These are phyloP conservation scores for Rhododendron williamsianum DNA, from an alignment of 148 eudicot species.

Conservation along the genomic window DNA sequence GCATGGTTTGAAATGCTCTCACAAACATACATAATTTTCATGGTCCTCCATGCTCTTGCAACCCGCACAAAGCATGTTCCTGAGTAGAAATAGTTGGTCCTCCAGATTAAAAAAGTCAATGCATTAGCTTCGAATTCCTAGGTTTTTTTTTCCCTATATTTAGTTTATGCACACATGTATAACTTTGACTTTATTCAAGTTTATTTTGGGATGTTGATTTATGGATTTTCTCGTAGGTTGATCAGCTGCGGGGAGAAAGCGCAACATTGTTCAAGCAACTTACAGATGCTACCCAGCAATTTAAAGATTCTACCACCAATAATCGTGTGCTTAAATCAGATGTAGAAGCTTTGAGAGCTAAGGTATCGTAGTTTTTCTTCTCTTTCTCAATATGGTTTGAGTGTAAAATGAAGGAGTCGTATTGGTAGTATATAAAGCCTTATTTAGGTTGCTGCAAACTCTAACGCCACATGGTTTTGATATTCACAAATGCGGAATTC, in stretches of 20 bases:
- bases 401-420: background rate
- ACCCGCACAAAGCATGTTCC: background rate
- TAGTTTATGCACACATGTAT: background rate
- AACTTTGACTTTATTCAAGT: background rate
- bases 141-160: background rate
- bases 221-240: constrained; percentile 44
- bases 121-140: background rate
- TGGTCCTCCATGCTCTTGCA: background rate
- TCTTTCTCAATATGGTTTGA: background rate
- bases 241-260: constrained; percentile 64
- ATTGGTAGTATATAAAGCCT: background rate
- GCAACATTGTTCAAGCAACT: constrained; percentile 61
- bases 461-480: background rate
- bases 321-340: constrained; percentile 86
- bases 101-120: background rate
- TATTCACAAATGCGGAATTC: background rate
- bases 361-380: constrained; percentile 34
- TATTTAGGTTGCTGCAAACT: background rate
- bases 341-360: constrained; percentile 95
- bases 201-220: background rate
- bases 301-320: constrained; percentile 70
- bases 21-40: background rate
- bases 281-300: constrained; percentile 65
- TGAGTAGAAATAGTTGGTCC: background rate
- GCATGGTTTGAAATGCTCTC: background rate